Evolutionary conservation across 2,329 filamentous ascomycete species (phyloP).

Genomic region (Venturia nashicola): DNA sequence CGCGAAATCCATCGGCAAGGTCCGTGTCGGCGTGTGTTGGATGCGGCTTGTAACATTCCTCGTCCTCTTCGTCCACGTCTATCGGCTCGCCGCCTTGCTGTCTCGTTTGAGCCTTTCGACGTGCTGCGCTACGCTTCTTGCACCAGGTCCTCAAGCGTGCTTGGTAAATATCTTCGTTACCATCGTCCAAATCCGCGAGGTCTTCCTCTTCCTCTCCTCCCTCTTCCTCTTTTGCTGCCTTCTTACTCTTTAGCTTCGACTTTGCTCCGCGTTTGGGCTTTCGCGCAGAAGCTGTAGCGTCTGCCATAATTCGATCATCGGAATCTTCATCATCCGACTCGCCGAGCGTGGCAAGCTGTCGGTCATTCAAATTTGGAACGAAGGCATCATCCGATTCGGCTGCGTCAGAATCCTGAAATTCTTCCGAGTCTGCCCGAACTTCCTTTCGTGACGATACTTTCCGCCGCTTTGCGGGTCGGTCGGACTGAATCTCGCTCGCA

Average conservation of each 20-base stretch:
- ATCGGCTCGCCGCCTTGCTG: constrained; percentile 16
- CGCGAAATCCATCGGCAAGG: constrained; percentile 61
- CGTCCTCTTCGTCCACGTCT: constrained; percentile 15
- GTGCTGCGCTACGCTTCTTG: constrained; percentile 46
- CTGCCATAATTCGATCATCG: constrained; percentile 22
- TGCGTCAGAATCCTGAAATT: constrained; percentile 8
- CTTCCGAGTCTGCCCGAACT: constrained; percentile 8
- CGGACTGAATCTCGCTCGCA: constrained; percentile 22
- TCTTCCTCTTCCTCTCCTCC: constrained; percentile 38
- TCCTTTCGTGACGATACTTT: constrained; percentile 17
- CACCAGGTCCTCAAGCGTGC: constrained; percentile 66
- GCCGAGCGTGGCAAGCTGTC: constrained; percentile 23
- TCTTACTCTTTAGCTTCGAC: constrained; percentile 15
- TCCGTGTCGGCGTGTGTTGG: constrained; percentile 67
- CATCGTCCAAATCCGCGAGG: constrained; percentile 68
- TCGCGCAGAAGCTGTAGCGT: constrained; percentile 17
- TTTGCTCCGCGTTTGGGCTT: constrained; percentile 16
- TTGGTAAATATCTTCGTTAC: constrained; percentile 72
- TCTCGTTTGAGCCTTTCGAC: constrained; percentile 29
- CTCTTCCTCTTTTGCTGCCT: constrained; percentile 15
- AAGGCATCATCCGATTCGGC: constrained; percentile 30
- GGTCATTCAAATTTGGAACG: constrained; percentile 28
- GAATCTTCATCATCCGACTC: constrained; percentile 28
- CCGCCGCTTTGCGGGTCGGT: constrained; percentile 29
- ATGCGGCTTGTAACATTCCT: constrained; percentile 77